Percentiles rank a stretch among this genome's conserved stretches.
phyloP scores from a whole-genome alignment of 2,329 filamentous ascomycete species.

The Botryotinia narcissicola region DNA sequence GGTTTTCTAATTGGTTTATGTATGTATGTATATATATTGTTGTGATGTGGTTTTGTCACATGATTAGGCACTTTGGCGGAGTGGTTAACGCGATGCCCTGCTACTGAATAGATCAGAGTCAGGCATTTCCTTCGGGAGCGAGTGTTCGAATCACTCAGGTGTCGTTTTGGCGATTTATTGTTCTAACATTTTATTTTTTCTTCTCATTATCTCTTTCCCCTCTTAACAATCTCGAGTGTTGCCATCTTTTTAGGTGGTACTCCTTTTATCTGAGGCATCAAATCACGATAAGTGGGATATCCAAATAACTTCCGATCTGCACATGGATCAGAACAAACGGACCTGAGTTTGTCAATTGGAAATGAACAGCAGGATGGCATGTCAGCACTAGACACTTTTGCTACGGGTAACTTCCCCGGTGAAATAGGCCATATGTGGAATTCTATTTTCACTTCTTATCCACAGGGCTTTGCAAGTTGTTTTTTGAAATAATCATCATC shows the following conservation, averaged over 20 bases:
- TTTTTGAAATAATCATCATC: not conserved
- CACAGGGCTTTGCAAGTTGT: not conserved
- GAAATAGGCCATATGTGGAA: not conserved
- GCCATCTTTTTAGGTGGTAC: not conserved
- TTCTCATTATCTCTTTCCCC: not conserved
- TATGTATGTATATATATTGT: not conserved
- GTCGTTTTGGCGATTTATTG: not conserved
- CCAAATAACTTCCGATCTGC: not conserved
- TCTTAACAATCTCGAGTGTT: not conserved
- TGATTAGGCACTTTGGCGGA: conserved; percentile 15
- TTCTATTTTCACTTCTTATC: not conserved
- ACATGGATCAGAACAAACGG: not conserved
- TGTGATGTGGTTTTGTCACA: too few relatives aligned
- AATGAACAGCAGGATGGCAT: not conserved
- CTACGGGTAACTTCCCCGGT: not conserved
- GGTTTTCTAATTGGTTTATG: too few relatives aligned
- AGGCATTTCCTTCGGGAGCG: conserved; percentile 16
- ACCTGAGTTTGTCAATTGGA: not conserved
- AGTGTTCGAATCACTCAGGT: conserved; percentile 17
- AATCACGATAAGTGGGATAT: not conserved
- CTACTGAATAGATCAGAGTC: not conserved
- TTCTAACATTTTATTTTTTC: too few relatives aligned
- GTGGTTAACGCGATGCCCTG: conserved; percentile 18
- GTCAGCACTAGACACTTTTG: not conserved
- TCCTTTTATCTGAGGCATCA: not conserved